Conservation (phyloP, 148 eudicot species). For the Camellia lanceoleosa region DNA sequence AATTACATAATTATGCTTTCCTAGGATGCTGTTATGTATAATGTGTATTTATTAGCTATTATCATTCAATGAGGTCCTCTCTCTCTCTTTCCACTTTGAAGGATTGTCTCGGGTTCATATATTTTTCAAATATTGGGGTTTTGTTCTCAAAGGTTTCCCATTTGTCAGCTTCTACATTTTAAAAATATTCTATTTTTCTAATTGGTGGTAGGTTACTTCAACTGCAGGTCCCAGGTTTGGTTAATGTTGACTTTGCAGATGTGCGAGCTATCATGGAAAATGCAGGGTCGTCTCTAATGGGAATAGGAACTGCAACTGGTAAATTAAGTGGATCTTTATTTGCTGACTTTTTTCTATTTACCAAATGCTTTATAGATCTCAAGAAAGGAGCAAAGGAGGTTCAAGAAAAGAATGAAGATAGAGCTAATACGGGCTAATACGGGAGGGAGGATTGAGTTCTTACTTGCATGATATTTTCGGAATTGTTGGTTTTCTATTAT, state of each 20-base stretch:
- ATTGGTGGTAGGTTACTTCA: slow-evolving; percentile 12
- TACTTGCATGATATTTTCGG: background rate
- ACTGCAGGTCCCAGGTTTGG: slow-evolving; percentile 18
- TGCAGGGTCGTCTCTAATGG: slow-evolving; percentile 19
- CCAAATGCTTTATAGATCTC: background rate
- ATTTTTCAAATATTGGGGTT: background rate
- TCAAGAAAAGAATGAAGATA: background rate
- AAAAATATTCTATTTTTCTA: background rate
- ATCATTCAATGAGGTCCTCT: background rate
- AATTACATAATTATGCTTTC: background rate
- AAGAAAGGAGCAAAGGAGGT: background rate
- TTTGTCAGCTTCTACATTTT: background rate
- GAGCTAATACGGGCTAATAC: background rate
- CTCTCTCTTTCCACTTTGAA: background rate
- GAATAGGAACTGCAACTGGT: slow-evolving; percentile 20
- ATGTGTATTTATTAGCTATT: background rate
- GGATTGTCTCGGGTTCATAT: background rate
- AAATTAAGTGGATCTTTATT: background rate
- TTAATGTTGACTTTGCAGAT: slow-evolving; percentile 18
- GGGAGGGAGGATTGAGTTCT: background rate
- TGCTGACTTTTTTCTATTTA: background rate
- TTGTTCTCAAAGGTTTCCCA: background rate
- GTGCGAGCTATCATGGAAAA: slow-evolving; percentile 21
- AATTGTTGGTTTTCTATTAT: background rate
- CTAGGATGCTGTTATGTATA: background rate